Conservation (phyloP, 768 basidiomycete genomes). For the Boletus eberwhitei region DNA sequence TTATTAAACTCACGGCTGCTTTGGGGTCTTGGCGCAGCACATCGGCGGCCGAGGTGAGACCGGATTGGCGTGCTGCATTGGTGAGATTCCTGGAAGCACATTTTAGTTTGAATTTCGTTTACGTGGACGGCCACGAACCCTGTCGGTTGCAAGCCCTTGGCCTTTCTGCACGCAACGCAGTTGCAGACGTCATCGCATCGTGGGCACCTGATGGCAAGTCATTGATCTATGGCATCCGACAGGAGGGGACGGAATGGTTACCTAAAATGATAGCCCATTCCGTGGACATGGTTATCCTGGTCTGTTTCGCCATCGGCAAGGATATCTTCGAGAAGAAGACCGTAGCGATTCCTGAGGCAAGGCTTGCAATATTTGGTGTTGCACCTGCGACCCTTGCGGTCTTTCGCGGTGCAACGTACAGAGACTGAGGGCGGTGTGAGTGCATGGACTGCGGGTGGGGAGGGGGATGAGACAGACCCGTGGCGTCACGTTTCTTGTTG, state of each 20-base stretch:
- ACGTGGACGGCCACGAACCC: constrained; percentile 42
- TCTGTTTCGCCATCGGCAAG: constrained; percentile 35
- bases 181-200: constrained; percentile 65
- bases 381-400: constrained; percentile 42
- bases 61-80: constrained; percentile 35
- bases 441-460: background rate
- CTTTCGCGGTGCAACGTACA: constrained; percentile 38
- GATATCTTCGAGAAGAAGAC: constrained; percentile 39
- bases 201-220: constrained; percentile 52
- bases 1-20: constrained; percentile 26
- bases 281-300: constrained; percentile 27
- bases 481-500: constrained; percentile 52
- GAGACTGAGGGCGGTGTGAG: constrained; percentile 24
- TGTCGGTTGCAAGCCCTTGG: constrained; percentile 54
- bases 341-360: constrained; percentile 70
- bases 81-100: constrained; percentile 35
- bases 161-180: constrained; percentile 63
- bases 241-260: constrained; percentile 25
- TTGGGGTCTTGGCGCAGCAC: constrained; percentile 34
- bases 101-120: constrained; percentile 8
- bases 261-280: constrained; percentile 50
- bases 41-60: constrained; percentile 37
- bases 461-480: constrained; percentile 37
- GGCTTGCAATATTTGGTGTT: constrained; percentile 56
- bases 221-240: constrained; percentile 10